phyloP scores from a whole-genome alignment of 1,284 basidiomycete genomes.

The Vanrija pseudolonga region DNA sequence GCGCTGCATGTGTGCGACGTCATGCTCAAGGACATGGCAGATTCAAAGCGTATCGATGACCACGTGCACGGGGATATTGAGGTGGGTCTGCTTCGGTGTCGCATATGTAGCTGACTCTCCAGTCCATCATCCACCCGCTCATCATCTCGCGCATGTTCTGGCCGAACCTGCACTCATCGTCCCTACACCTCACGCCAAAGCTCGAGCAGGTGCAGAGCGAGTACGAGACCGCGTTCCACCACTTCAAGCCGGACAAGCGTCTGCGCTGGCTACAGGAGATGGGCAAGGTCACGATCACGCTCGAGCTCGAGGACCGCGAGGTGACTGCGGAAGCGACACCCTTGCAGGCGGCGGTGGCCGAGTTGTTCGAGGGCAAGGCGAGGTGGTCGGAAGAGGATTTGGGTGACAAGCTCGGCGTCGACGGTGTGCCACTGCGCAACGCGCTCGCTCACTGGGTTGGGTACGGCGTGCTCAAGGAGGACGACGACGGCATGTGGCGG shows the following conservation, averaged over 20 bases:
- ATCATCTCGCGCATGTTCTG: conserved; percentile 91
- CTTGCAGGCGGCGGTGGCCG: conserved; percentile 81
- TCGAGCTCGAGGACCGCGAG: conserved; percentile 74
- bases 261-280: conserved; percentile 81
- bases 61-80: conserved; percentile 70
- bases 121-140: conserved; percentile 74
- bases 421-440: conserved; percentile 61
- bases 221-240: conserved; percentile 70
- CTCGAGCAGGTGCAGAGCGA: conserved; percentile 68
- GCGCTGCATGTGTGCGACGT: conserved; percentile 90
- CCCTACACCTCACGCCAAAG: conserved; percentile 75
- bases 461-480: conserved; percentile 65
- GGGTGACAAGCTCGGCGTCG: conserved; percentile 61
- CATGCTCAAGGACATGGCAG: conserved; percentile 92
- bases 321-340: conserved; percentile 74
- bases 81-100: conserved; percentile 51
- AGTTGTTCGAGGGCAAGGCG: conserved; percentile 74
- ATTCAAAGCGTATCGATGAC: conserved; percentile 80
- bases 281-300: conserved; percentile 70
- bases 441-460: conserved; percentile 79
- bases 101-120: conserved; percentile 3
- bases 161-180: conserved; percentile 72
- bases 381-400: conserved; percentile 54
- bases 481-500: conserved; percentile 7
- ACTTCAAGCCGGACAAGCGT: conserved; percentile 84